These are phyloP conservation scores for Colletotrichum somersetense DNA, from an alignment of 2,329 filamentous ascomycete genomes.

Conservation along the genomic window DNA sequence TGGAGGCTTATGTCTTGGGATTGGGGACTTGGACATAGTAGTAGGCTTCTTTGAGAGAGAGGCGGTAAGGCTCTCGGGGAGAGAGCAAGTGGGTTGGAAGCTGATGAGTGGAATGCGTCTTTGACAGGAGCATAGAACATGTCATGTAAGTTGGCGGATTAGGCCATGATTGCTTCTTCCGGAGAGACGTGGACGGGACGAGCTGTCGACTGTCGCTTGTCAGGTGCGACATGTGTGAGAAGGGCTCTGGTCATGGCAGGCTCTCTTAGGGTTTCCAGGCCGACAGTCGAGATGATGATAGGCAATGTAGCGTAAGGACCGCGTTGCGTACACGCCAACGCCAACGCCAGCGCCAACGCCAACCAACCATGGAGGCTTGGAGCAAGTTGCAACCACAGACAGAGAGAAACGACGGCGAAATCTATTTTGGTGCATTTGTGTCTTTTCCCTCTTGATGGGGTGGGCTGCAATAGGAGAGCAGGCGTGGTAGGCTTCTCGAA, in stretches of 20 bases:
- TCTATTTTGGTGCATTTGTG: conserved; percentile 27
- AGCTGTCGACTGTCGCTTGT: not conserved
- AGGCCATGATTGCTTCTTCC: conserved; percentile 24
- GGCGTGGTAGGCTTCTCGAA: conserved; percentile 31
- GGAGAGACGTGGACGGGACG: not conserved
- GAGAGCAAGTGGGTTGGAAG: too few relatives aligned
- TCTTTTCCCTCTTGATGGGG: not conserved
- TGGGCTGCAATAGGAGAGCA: conserved; percentile 14
- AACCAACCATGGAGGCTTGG: not conserved
- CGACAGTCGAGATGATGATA: conserved; percentile 34
- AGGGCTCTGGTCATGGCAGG: conserved; percentile 4
- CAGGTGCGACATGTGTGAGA: not conserved
- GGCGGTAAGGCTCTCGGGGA: not conserved
- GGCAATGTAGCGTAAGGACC: conserved; percentile 10
- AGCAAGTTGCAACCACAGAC: not conserved
- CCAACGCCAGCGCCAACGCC: not conserved
- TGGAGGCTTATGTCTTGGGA: conserved; percentile 4
- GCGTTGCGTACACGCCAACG: not conserved
- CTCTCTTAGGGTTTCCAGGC: conserved; percentile 21
- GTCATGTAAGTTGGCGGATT: not conserved
- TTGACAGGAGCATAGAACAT: conserved; percentile 8
- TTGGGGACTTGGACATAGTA: not conserved
- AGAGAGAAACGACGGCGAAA: conserved; percentile 2
- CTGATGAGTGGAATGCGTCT: not conserved
- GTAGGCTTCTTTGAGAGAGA: too few relatives aligned